Evolutionary conservation across 2,329 filamentous ascomycete genomes (phyloP).

Genomic region (Cladosporium sp.): DNA sequence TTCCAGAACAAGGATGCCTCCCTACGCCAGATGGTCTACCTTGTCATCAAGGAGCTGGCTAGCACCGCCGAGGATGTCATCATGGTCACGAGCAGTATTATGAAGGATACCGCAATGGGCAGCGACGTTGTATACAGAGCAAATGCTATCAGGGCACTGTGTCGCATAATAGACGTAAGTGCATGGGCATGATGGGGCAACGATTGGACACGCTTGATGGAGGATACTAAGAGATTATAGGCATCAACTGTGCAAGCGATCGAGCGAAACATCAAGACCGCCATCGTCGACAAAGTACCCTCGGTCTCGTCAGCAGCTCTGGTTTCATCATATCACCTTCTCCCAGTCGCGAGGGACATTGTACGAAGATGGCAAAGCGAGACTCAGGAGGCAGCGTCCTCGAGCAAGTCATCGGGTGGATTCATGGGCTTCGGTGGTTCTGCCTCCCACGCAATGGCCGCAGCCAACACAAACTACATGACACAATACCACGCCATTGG

Average conservation of each 20-base stretch:
- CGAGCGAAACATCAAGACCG: conserved; percentile 97
- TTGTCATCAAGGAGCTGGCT: conserved; percentile 96
- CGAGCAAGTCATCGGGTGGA: conserved; percentile 79
- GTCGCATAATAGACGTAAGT: conserved; percentile 90
- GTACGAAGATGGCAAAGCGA: conserved; percentile 98
- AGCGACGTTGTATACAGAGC: conserved; percentile 91
- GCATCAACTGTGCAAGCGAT: conserved; percentile 95
- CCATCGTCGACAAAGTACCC: conserved; percentile 97
- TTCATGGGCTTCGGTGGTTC: conserved; percentile 89
- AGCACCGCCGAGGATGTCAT: conserved; percentile 97
- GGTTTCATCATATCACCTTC: conserved; percentile 94
- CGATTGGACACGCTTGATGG: no score
- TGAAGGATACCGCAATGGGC: conserved; percentile 97
- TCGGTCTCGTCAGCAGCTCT: conserved; percentile 94
- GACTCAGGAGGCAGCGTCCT: conserved; percentile 91
- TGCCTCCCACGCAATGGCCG: conserved; percentile 66
- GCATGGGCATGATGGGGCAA: not conserved
- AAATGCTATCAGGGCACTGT: conserved; percentile 92
- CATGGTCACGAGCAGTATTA: conserved; percentile 99
- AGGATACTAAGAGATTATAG: conserved; percentile 42
- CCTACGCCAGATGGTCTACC: conserved; percentile 96
- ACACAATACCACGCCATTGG: conserved; percentile 98
- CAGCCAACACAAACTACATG: conserved; percentile 87
- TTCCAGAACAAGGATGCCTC: conserved; percentile 99
- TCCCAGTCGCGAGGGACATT: conserved; percentile 92